Conservation (phyloP, 192 early-diverging fungal species). For the Umbelopsis sp. region DNA sequence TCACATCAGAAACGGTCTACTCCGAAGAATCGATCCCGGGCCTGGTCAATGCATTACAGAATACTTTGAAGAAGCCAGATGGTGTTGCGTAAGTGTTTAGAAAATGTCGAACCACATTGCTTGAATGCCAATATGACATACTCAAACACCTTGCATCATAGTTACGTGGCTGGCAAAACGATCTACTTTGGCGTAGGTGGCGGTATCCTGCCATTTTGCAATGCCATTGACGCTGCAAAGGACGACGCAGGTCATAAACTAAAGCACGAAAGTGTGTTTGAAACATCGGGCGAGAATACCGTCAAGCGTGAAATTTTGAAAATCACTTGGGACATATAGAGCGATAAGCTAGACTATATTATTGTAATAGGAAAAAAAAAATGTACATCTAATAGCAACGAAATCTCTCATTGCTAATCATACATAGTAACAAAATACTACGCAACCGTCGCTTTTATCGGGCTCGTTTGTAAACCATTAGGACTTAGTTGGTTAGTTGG, state of each 20-base stretch:
- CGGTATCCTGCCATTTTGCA: slow-evolving; percentile 74
- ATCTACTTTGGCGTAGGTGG: slow-evolving; percentile 96
- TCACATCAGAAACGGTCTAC: slow-evolving; percentile 84
- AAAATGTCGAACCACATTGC: background rate
- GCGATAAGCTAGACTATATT: background rate
- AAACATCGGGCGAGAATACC: slow-evolving; percentile 37
- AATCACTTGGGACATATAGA: slow-evolving; percentile 37
- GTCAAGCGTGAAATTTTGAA: slow-evolving; percentile 44
- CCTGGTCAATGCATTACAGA: slow-evolving; percentile 65
- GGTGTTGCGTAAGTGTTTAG: slow-evolving; percentile 47
- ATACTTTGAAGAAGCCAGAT: slow-evolving; percentile 51
- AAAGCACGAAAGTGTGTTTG: slow-evolving; percentile 35
- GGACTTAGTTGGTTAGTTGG: background rate
- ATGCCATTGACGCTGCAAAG: slow-evolving; percentile 53
- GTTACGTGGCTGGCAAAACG: slow-evolving; percentile 87
- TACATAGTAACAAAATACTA: no score
- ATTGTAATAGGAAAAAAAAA: background rate
- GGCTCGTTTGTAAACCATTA: no score
- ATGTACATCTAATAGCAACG: background rate
- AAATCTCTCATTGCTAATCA: background rate
- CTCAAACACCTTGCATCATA: slow-evolving; percentile 19
- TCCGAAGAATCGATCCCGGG: slow-evolving; percentile 61
- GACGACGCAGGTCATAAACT: slow-evolving; percentile 34
- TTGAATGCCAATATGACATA: background rate
- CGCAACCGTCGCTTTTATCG: no score